Percentiles rank a stretch among this genome's conserved stretches.
Conservation (phyloP, 768 basidiomycete species). For the Royoungia palumana region DNA sequence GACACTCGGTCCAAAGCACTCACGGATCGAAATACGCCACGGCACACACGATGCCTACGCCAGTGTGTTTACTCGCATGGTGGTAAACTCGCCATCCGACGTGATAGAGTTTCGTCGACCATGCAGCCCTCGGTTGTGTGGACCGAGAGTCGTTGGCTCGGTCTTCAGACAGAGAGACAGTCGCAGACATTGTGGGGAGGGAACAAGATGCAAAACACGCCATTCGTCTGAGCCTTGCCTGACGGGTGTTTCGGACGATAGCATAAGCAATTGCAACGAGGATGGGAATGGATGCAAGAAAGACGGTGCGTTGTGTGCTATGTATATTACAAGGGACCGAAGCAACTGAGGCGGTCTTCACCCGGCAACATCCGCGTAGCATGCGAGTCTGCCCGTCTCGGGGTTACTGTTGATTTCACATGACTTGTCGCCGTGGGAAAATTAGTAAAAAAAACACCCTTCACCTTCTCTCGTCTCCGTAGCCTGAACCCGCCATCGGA, state of each 20-base stretch:
- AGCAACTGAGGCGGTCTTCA: background rate
- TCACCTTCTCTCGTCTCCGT: too few species aligned
- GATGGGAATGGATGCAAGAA: background rate
- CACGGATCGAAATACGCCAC: conserved; percentile 90
- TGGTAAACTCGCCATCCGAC: conserved; percentile 35
- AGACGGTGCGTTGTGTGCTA: background rate
- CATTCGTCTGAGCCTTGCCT: background rate
- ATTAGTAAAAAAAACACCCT: too few species aligned
- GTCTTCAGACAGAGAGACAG: background rate
- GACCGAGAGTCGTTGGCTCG: conserved; percentile 4
- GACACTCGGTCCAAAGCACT: conserved; percentile 25
- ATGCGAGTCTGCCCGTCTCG: background rate
- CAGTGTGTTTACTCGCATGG: conserved; percentile 65
- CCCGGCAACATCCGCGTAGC: background rate
- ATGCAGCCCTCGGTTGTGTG: conserved; percentile 2
- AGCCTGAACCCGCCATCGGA: too few species aligned
- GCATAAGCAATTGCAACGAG: background rate
- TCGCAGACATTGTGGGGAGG: conserved; percentile 14
- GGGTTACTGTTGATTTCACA: too few species aligned
- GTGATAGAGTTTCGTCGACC: conserved; percentile 19
- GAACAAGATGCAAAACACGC: background rate
- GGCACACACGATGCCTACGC: conserved; percentile 82
- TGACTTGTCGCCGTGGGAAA: too few species aligned
- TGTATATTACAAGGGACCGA: too few species aligned
- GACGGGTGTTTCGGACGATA: background rate